Evolutionary conservation across 805 yeast species (phyloP).

Genomic region (Ogataea siamensis): DNA sequence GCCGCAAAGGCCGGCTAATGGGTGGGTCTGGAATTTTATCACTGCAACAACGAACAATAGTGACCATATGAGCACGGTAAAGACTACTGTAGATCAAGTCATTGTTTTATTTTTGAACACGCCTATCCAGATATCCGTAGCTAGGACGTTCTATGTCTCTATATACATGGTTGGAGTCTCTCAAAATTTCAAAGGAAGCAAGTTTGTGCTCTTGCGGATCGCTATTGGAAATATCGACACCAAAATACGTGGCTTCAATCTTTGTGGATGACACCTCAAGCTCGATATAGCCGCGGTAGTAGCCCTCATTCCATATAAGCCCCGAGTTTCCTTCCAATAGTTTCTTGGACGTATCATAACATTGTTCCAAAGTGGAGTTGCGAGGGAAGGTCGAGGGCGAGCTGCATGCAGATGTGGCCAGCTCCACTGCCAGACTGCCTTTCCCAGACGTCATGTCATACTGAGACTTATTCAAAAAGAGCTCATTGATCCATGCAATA

Average conservation of each 20-base stretch:
- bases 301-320: constrained; percentile 20
- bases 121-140: not conserved
- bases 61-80: not conserved
- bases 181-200: constrained; percentile 13
- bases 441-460: constrained; percentile 23
- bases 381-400: constrained; percentile 26
- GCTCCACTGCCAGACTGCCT: constrained; percentile 26
- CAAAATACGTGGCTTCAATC: constrained; percentile 10
- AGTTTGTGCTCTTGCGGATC: constrained; percentile 10
- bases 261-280: constrained; percentile 4
- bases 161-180: not conserved
- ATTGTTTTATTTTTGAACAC: not conserved
- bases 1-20: not conserved
- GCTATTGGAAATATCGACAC: constrained; percentile 14
- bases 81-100: not conserved
- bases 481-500: constrained; percentile 26
- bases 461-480: constrained; percentile 7
- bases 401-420: constrained; percentile 25
- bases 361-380: constrained; percentile 9
- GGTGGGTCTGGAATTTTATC: not conserved
- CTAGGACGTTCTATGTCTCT: not conserved
- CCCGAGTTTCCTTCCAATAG: constrained; percentile 14
- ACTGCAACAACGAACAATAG: not conserved
- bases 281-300: constrained; percentile 19
- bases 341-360: constrained; percentile 12